Evolutionary conservation across 768 basidiomycete species (phyloP), one percentile per base, ranked within the genome.

Genomic region (Sutorius australiensis): DNA sequence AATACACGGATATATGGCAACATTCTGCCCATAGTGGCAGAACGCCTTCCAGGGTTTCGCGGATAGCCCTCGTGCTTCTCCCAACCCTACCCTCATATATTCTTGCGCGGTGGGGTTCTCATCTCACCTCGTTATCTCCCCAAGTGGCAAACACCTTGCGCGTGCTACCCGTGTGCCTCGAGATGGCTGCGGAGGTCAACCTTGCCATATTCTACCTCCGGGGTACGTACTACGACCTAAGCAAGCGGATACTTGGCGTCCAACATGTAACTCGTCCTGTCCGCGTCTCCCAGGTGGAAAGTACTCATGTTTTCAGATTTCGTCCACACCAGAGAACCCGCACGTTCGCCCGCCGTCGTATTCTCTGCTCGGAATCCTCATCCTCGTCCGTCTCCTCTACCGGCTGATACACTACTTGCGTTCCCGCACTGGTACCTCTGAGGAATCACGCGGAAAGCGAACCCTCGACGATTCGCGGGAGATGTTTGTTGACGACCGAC

Each of bases 1-100:
- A 94, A 64, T 94, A 94, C 61, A 92, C 89, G 1, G 86, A 87
- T 61, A 84, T 88, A 32, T 89, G 90, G 87, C 82, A 84, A 58
- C 80, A 84, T 51, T 81, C 84, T 11, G 64, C 73, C 3, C 70
- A 67, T 28, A 72, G 68, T 1, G 59, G 65, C 17, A 51, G 66
- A 31, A 59, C 76, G 19, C 86, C 83, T 3, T 73, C 82, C 13
- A 67, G 59, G 19, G 63, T 63, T 46, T 63, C 73, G 9, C 80
- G 86, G 19, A 66, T 75, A 14, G 75, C 77, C 3, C 74, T 90
- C 11, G 75, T 91, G 53, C 70, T 90, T n/a, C 72, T 88, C 21
- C 82, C 84, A 6, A 77, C 82, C 1, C 58, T 91, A 10, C 87
- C 87, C 13, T 72, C 77, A 3, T 92, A 92, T 62, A 37, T 82